These are phyloP conservation scores for Tulasnella sp. DNA, from an alignment of 768 basidiomycete genomes.

Conservation along the genomic window DNA sequence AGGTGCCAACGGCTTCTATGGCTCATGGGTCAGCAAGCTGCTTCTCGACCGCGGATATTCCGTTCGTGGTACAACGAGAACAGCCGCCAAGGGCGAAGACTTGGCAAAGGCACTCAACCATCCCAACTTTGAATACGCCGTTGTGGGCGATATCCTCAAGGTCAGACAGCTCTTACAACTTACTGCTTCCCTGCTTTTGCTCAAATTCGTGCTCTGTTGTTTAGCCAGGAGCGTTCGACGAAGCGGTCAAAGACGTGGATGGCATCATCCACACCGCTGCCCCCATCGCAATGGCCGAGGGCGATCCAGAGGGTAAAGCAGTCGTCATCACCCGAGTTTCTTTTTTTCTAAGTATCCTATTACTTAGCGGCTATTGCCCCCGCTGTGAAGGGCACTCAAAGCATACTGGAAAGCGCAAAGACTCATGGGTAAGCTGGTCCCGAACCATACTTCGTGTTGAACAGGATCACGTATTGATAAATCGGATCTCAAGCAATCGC, in stretches of 20 bases:
- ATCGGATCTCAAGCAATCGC: neutral
- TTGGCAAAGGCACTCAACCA: neutral
- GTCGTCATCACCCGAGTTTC: neutral
- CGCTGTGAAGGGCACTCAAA: slow-evolving; percentile 33
- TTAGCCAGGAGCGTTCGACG: slow-evolving; percentile 20
- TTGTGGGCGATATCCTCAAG: slow-evolving; percentile 22
- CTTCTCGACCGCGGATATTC: slow-evolving; percentile 17
- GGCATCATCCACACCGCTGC: slow-evolving; percentile 25
- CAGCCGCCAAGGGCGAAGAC: slow-evolving; percentile 17
- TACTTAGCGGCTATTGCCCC: slow-evolving; percentile 25
- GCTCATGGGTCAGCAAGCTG: slow-evolving; percentile 15
- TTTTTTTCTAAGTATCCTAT: neutral
- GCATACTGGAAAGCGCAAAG: slow-evolving; percentile 29
- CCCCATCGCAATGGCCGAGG: slow-evolving; percentile 13
- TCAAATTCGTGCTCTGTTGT: neutral
- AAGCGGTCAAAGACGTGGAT: slow-evolving; percentile 24
- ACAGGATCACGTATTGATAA: too few relatives aligned
- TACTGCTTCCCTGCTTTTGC: neutral
- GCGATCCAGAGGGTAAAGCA: neutral
- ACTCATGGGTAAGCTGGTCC: slow-evolving; percentile 29
- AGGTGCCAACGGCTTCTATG: slow-evolving; percentile 17
- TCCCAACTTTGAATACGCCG: slow-evolving; percentile 20
- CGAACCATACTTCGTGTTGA: too few relatives aligned
- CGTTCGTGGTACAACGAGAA: slow-evolving; percentile 15
- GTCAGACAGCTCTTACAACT: slow-evolving; percentile 24